Evolutionary conservation across 2,329 filamentous ascomycete species (phyloP).

Genomic region (Colletotrichum sojae): DNA sequence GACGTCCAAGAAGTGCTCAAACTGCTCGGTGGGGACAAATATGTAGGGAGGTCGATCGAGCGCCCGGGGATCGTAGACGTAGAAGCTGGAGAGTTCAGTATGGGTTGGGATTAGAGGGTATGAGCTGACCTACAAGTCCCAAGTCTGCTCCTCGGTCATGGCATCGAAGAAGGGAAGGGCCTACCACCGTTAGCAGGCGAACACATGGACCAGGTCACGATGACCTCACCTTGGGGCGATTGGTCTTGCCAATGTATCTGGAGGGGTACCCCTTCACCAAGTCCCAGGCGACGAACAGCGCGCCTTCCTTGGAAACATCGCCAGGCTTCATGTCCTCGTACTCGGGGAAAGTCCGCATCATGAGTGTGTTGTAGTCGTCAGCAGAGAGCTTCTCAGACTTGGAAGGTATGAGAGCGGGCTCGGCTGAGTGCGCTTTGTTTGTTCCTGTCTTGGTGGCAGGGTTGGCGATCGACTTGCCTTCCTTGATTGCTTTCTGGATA

Average conservation of each 20-base stretch:
- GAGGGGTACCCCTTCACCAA: conserved; percentile 72
- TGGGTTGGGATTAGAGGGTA: background rate
- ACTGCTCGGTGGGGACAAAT: conserved; percentile 77
- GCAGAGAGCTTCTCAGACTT: conserved; percentile 23
- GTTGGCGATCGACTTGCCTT: background rate
- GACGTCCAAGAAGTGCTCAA: conserved; percentile 73
- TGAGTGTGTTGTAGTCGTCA: conserved; percentile 23
- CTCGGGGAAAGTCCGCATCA: conserved; percentile 29
- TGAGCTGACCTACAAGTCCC: conserved; percentile 79
- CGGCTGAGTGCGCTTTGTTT: background rate
- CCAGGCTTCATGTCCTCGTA: conserved; percentile 30
- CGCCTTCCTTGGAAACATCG: conserved; percentile 45
- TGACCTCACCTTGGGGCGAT: conserved; percentile 60
- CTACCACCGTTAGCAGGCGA: conserved; percentile 45
- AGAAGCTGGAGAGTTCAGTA: conserved; percentile 68
- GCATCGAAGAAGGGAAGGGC: conserved; percentile 67
- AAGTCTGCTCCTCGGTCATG: conserved; percentile 72
- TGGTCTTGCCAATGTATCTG: conserved; percentile 69
- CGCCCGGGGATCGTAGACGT: conserved; percentile 69
- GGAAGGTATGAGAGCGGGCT: conserved; percentile 22
- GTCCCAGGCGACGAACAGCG: conserved; percentile 65
- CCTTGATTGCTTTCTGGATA: conserved; percentile 14
- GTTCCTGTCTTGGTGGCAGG: background rate
- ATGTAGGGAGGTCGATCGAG: conserved; percentile 69
- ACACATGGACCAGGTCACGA: too few species aligned